These are phyloP conservation scores for Toxoplasma gondii DNA, from an alignment of 169 alveolate species.

Conservation along the genomic window DNA sequence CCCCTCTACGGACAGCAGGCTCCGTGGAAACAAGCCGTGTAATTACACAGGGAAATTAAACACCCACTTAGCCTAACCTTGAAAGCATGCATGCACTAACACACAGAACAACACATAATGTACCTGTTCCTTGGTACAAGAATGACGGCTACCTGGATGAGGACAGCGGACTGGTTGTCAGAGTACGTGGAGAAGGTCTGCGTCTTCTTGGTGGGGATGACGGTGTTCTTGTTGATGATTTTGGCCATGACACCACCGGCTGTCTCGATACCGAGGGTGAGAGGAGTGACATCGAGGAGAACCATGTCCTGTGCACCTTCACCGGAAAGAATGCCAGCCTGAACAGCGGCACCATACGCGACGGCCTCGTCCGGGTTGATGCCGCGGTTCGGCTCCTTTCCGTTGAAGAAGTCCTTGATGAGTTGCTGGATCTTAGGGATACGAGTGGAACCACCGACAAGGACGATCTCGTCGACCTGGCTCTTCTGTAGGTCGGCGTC, in stretches of 20 bases:
- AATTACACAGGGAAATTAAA: too few relatives aligned
- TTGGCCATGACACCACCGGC: constrained; percentile 97
- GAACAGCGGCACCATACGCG: constrained; percentile 95
- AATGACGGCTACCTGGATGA: constrained; percentile 80
- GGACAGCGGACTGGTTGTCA: constrained; percentile 95
- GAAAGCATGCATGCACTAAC: too few relatives aligned
- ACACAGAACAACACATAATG: too few relatives aligned
- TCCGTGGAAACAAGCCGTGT: not conserved
- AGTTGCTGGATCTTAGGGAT: constrained; percentile 93
- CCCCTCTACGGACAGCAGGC: not conserved
- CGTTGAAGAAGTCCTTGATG: constrained; percentile 92
- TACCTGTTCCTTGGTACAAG: too few relatives aligned
- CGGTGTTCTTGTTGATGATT: constrained; percentile 93
- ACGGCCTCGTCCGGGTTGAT: constrained; percentile 96
- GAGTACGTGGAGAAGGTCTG: constrained; percentile 95
- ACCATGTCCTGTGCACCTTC: constrained; percentile 91
- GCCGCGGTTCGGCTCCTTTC: constrained; percentile 93
- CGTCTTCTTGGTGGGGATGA: constrained; percentile 95
- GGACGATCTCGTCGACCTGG: constrained; percentile 95
- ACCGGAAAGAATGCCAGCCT: constrained; percentile 93
- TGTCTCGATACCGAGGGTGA: constrained; percentile 96
- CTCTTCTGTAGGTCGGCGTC: constrained; percentile 88
- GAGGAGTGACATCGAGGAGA: constrained; percentile 94
- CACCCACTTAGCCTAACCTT: too few relatives aligned
- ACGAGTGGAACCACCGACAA: constrained; percentile 96